These are phyloP conservation scores for Kwoniella sp. DNA, from an alignment of 768 basidiomycete genomes.

Conservation along the genomic window DNA sequence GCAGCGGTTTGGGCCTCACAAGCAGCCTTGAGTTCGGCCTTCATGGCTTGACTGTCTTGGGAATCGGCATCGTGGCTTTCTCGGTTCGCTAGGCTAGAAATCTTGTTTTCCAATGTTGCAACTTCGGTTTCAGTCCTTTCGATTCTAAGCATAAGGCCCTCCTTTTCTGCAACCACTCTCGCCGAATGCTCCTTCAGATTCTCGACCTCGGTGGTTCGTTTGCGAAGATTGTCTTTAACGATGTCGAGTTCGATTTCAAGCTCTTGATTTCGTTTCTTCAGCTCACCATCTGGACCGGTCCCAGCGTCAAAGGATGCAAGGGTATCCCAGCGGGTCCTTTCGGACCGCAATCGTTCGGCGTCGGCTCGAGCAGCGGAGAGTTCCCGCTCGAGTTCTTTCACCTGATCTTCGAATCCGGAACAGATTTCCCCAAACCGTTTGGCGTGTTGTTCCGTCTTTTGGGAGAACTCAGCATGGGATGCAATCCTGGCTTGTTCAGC, in stretches of 20 bases:
- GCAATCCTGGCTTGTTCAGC: conserved; percentile 22
- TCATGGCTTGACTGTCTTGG: conserved; percentile 4
- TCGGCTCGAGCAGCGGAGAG: conserved; percentile 26
- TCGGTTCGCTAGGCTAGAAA: background rate
- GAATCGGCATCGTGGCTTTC: background rate
- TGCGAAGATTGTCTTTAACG: background rate
- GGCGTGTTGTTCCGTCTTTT: conserved; percentile 47
- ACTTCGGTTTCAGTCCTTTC: conserved; percentile 21
- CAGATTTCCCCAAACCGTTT: conserved; percentile 48
- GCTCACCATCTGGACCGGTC: conserved; percentile 27
- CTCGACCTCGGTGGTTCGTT: conserved; percentile 20
- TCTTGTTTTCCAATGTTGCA: conserved; percentile 13
- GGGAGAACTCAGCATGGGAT: conserved; percentile 39
- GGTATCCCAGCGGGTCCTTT: conserved; percentile 36
- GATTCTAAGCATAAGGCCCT: conserved; percentile 17
- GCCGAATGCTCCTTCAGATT: conserved; percentile 13
- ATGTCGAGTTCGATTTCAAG: conserved; percentile 30
- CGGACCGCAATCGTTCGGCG: conserved; percentile 30
- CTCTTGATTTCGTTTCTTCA: conserved; percentile 28
- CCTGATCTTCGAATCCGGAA: conserved; percentile 45
- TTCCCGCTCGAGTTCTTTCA: conserved; percentile 36
- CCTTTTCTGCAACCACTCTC: conserved; percentile 11
- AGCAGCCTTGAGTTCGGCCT: conserved; percentile 16
- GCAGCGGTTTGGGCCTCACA: conserved; percentile 13
- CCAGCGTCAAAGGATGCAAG: conserved; percentile 13